Conservation (phyloP, 176 grass and related monocot species). For the Lolium rigidum region DNA sequence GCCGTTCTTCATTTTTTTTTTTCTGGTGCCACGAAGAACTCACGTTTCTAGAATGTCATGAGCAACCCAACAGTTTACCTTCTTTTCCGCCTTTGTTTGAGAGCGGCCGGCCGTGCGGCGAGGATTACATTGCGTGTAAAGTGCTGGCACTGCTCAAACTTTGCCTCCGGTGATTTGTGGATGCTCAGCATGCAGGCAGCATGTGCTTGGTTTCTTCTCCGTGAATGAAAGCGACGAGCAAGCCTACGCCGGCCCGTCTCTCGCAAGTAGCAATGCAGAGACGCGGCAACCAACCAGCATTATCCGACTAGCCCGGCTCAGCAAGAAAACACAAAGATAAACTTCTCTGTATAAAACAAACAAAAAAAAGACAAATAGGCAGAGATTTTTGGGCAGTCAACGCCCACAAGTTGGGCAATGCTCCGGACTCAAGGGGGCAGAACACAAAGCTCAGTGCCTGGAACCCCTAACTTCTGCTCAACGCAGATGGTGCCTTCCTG, state of each 20-base stretch:
- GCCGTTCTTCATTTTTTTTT: no score
- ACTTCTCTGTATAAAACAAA: neutral
- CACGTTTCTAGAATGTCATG: neutral
- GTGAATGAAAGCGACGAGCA: conserved; percentile 17
- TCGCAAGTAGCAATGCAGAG: neutral
- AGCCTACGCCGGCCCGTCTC: neutral
- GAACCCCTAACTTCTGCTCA: conserved; percentile 28
- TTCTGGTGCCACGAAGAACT: neutral
- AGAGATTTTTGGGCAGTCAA: neutral
- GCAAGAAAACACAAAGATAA: neutral
- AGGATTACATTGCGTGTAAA: neutral
- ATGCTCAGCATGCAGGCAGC: conserved; percentile 5
- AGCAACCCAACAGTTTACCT: neutral
- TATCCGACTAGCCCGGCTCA: neutral
- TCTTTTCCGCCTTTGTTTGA: neutral
- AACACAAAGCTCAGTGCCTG: neutral
- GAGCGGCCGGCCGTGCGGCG: neutral
- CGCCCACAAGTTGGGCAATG: neutral
- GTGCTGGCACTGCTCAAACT: neutral
- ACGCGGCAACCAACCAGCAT: neutral
- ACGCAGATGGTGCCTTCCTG: conserved; percentile 32
- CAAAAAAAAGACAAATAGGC: neutral
- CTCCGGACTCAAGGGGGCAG: neutral
- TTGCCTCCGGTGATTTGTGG: neutral
- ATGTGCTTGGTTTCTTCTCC: neutral